Percentiles rank a stretch among this genome's conserved stretches.
phyloP scores from a whole-genome alignment of 108 stramenopile genomes.

The Parmales sp. region DNA sequence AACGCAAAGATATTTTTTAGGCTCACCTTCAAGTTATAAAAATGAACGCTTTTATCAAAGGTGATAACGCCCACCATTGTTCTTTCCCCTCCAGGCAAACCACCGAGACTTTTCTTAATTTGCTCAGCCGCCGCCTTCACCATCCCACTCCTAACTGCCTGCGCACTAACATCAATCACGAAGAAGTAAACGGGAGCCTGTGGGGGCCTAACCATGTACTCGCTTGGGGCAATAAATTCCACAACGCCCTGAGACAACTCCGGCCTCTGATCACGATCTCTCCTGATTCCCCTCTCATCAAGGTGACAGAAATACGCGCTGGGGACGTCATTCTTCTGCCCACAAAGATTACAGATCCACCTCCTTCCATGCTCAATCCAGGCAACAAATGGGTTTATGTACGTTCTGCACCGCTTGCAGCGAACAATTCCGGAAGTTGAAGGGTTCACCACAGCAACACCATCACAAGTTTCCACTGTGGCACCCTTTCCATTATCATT shows the following conservation, averaged over 20 bases:
- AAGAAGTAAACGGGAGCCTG: conserved; percentile 94
- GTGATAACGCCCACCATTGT: conserved; percentile 90
- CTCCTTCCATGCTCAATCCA: conserved; percentile 89
- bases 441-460: conserved; percentile 78
- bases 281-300: conserved; percentile 74
- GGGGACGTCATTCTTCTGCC: conserved; percentile 79
- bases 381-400: conserved; percentile 97
- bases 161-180: conserved; percentile 83
- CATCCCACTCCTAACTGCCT: conserved; percentile 79
- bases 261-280: conserved; percentile 77
- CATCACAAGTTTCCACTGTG: conserved; percentile 17
- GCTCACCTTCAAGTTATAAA: conserved; percentile 78
- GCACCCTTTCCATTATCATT: background rate
- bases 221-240: conserved; percentile 84
- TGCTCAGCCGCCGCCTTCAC: conserved; percentile 58
- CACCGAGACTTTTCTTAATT: conserved; percentile 73
- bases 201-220: conserved; percentile 99
- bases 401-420: conserved; percentile 93
- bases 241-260: conserved; percentile 78
- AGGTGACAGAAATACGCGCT: conserved; percentile 90
- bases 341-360: conserved; percentile 97
- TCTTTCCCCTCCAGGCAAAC: conserved; percentile 70
- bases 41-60: conserved; percentile 87
- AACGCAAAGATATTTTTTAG: too few species aligned
- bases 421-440: conserved; percentile 88